A percentile compares a stretch with the other conserved stretches of the same genome.
phyloP scores from a whole-genome alignment of 345 rosid species.

The Rubroshorea leprosula region DNA sequence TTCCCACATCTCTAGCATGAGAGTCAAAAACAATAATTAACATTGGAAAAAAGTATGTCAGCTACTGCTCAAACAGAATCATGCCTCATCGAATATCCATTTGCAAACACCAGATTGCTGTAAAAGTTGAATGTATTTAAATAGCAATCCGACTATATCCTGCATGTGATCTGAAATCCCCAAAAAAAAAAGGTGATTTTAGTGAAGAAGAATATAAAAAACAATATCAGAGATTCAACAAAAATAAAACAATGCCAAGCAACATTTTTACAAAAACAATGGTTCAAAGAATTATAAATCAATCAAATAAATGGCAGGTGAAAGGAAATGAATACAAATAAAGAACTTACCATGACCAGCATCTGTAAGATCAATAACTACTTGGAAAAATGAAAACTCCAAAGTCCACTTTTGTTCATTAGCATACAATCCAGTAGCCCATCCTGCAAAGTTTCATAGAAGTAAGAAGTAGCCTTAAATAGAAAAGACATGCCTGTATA shows the following conservation, averaged over 20 bases:
- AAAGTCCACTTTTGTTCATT: constrained; percentile 49
- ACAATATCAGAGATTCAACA: background rate
- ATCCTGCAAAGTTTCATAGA: constrained; percentile 45
- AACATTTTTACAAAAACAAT: background rate
- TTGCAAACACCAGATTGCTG: constrained; percentile 74
- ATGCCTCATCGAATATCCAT: constrained; percentile 98
- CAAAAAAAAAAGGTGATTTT: background rate
- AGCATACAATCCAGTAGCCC: constrained; percentile 72
- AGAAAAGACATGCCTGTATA: no score
- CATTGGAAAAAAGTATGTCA: background rate
- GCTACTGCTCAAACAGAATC: background rate
- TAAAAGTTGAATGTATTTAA: constrained; percentile 70
- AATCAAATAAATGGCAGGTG: background rate
- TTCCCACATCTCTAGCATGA: background rate
- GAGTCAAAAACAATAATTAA: background rate
- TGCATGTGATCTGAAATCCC: constrained; percentile 66
- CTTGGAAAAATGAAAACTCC: constrained; percentile 73
- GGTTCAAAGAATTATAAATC: background rate
- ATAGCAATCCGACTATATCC: constrained; percentile 70
- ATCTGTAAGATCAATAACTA: constrained; percentile 66
- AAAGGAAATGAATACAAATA: no score
- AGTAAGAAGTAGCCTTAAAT: background rate
- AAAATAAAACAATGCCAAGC: background rate
- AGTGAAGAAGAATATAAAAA: constrained; percentile 3
- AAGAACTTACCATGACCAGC: constrained; percentile 79